phyloP scores from a whole-genome alignment of 495 filamentous ascomycete genomes.

The Tuber borchii region DNA sequence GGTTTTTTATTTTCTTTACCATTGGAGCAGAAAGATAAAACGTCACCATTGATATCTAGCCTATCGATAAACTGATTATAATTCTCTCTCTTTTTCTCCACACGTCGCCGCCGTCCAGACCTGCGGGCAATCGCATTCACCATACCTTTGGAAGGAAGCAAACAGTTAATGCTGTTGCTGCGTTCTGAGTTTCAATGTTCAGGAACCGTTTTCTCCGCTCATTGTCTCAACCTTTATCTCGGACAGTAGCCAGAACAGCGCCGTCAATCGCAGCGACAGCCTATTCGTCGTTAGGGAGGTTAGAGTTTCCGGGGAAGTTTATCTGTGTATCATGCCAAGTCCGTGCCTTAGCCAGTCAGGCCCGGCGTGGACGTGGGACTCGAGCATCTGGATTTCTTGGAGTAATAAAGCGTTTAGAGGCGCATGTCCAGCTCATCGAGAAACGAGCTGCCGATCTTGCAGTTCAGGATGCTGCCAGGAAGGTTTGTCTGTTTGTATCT shows the following conservation, averaged over 20 bases:
- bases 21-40: neutral
- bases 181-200: neutral
- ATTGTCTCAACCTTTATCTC: neutral
- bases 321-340: slow-evolving; percentile 33
- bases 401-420: slow-evolving; percentile 33
- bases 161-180: neutral
- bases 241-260: neutral
- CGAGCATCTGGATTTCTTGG: slow-evolving; percentile 23
- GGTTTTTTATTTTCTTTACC: neutral
- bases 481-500: slow-evolving; percentile 15
- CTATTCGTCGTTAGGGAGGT: neutral
- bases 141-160: neutral
- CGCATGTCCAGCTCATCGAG: slow-evolving; percentile 40
- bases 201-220: neutral
- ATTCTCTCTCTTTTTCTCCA: neutral
- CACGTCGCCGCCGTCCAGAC: neutral
- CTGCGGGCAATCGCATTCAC: neutral
- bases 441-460: slow-evolving; percentile 31
- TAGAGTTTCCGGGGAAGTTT: slow-evolving; percentile 8
- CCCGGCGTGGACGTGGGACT: slow-evolving; percentile 8
- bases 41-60: neutral
- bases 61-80: neutral
- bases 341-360: slow-evolving; percentile 25
- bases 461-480: slow-evolving; percentile 21
- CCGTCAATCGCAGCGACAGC: neutral